Conservation (phyloP, 495 filamentous ascomycete species). For the Penicillium longicatenatum region DNA sequence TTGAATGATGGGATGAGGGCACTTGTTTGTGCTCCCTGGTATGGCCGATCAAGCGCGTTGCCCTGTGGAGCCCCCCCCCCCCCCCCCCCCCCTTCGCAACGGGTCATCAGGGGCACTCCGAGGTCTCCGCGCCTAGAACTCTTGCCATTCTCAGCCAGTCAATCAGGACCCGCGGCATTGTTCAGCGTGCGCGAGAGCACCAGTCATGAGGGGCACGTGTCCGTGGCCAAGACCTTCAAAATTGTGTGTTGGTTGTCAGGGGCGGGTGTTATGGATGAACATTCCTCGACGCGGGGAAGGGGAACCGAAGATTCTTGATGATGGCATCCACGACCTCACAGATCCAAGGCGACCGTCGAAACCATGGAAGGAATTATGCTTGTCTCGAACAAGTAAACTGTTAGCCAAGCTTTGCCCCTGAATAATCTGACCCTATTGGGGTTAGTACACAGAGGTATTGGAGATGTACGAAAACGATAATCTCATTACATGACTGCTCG, state of each 20-base stretch:
- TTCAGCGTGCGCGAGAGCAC: not conserved
- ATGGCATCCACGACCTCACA: slow-evolving; percentile 1
- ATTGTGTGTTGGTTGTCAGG: slow-evolving; percentile 18
- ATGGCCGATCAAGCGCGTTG: slow-evolving; percentile 13
- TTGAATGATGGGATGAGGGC: not conserved
- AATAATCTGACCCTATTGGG: slow-evolving; percentile 4
- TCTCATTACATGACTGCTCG: not conserved
- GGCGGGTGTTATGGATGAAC: slow-evolving; percentile 23
- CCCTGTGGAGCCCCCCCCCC: slow-evolving; percentile 4
- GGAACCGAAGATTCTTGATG: slow-evolving; percentile 18
- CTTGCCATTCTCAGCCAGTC: slow-evolving; percentile 1
- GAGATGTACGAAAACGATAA: not conserved
- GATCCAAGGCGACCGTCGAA: not conserved
- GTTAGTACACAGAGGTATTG: not conserved
- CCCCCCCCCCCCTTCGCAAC: not conserved
- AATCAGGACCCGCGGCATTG: not conserved
- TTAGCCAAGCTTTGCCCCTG: slow-evolving; percentile 16
- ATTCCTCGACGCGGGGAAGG: slow-evolving; percentile 18
- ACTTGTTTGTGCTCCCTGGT: slow-evolving; percentile 7
- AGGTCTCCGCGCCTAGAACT: not conserved
- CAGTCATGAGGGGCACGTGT: not conserved
- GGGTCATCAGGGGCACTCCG: slow-evolving; percentile 4
- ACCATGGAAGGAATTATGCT: not conserved
- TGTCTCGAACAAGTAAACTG: not conserved
- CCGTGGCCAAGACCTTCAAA: not conserved